Evolutionary conservation across 208 protist genomes (phyloP).

Genomic region (Acanthamoeba healyi): DNA sequence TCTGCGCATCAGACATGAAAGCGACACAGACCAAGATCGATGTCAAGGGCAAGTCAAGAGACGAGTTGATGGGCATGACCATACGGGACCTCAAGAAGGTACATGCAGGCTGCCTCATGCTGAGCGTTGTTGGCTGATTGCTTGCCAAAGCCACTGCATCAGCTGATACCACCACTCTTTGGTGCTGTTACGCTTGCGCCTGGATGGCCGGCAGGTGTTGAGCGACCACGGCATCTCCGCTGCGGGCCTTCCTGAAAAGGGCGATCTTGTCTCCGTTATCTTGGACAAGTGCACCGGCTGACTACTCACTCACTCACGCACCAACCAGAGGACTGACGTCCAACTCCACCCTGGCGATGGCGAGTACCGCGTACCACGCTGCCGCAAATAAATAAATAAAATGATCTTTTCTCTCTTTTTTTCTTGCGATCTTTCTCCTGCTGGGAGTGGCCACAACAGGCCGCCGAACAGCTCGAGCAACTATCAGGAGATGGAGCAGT

Average conservation of each 20-base stretch:
- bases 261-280: not conserved
- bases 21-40: not conserved
- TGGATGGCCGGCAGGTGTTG: not conserved
- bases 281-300: conserved; percentile 27
- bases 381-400: too few species aligned
- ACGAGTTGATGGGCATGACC: conserved; percentile 33
- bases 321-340: too few species aligned
- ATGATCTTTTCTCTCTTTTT: too few species aligned
- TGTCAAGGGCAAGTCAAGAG: not conserved
- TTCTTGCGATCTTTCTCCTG: too few species aligned
- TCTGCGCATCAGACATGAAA: conserved; percentile 8
- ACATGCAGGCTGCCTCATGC: not conserved
- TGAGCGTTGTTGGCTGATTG: too few species aligned
- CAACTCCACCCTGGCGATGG: too few species aligned
- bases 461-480: too few species aligned
- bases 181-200: too few species aligned
- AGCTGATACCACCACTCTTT: too few species aligned
- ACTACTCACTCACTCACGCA: not conserved
- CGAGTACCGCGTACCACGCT: too few species aligned
- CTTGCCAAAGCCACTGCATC: too few species aligned
- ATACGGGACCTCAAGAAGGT: conserved; percentile 43
- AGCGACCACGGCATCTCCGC: conserved; percentile 4
- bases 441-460: too few species aligned
- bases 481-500: conserved; percentile 24
- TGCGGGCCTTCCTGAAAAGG: conserved; percentile 50